These are phyloP conservation scores for Epichloe baconii DNA, from an alignment of 2,329 filamentous ascomycete genomes.

Conservation along the genomic window DNA sequence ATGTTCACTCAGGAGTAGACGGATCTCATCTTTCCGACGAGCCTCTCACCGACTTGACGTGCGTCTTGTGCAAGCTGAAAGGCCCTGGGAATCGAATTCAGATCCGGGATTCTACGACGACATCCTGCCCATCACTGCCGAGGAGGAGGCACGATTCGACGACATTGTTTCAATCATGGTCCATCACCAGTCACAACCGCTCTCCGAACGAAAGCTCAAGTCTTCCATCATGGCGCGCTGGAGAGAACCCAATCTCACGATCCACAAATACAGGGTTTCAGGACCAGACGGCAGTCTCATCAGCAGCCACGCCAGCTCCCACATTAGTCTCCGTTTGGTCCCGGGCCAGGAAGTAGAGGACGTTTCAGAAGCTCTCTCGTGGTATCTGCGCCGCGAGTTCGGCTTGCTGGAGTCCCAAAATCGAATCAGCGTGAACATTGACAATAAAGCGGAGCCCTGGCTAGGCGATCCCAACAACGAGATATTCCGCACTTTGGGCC, in stretches of 20 bases:
- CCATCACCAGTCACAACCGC: slow-evolving; percentile 49
- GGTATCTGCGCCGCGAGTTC: slow-evolving; percentile 61
- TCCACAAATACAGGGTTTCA: slow-evolving; percentile 86
- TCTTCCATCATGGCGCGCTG: slow-evolving; percentile 82
- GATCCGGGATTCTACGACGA: slow-evolving; percentile 79
- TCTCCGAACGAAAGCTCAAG: slow-evolving; percentile 57
- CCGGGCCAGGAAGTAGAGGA: slow-evolving; percentile 79
- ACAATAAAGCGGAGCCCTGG: slow-evolving; percentile 93
- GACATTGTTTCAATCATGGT: slow-evolving; percentile 72
- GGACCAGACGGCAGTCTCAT: slow-evolving; percentile 88
- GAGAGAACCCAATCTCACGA: slow-evolving; percentile 88
- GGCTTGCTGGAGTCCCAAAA: slow-evolving; percentile 67
- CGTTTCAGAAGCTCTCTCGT: slow-evolving; percentile 54
- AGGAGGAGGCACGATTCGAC: slow-evolving; percentile 69
- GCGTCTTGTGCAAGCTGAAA: slow-evolving; percentile 70
- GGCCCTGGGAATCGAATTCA: slow-evolving; percentile 68
- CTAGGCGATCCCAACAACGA: slow-evolving; percentile 82
- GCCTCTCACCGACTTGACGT: slow-evolving; percentile 79
- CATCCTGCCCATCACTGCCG: slow-evolving; percentile 59
- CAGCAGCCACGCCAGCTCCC: slow-evolving; percentile 75
- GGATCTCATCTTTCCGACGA: slow-evolving; percentile 84
- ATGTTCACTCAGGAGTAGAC: slow-evolving; percentile 94
- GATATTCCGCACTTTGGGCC: slow-evolving; percentile 79
- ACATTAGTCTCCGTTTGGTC: slow-evolving; percentile 81
- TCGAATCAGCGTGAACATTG: slow-evolving; percentile 65